A percentile compares a stretch with the other conserved stretches of the same genome.
Conservation (phyloP, 2,329 filamentous ascomycete species). For the Penicillium janthinellum region DNA sequence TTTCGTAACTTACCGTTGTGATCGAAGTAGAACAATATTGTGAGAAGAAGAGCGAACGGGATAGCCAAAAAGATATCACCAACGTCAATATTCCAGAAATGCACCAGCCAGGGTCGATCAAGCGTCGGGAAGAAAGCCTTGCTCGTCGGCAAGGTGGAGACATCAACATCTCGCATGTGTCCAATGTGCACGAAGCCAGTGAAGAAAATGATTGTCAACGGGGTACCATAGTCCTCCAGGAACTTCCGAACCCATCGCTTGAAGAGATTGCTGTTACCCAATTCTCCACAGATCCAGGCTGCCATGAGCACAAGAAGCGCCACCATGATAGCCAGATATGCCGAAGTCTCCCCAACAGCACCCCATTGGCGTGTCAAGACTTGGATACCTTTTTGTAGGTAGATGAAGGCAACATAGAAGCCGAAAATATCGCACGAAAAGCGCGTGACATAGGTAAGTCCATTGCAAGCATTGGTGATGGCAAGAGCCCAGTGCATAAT, state of each 20-base stretch:
- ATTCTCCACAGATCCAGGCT: conserved; percentile 71
- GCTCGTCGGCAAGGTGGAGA: conserved; percentile 73
- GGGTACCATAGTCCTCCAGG: conserved; percentile 86
- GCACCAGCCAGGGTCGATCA: conserved; percentile 73
- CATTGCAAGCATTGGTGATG: conserved; percentile 83
- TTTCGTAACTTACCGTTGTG: conserved; percentile 68
- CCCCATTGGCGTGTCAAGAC: conserved; percentile 75
- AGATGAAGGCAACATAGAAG: conserved; percentile 91
- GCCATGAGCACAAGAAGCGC: conserved; percentile 76
- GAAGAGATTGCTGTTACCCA: conserved; percentile 73
- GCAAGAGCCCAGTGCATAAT: conserved; percentile 84
- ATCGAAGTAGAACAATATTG: conserved; percentile 86
- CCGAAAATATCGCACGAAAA: conserved; percentile 94
- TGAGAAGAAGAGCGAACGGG: conserved; percentile 82
- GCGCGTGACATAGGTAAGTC: conserved; percentile 82
- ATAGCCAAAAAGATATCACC: conserved; percentile 78
- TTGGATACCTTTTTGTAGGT: conserved; percentile 87
- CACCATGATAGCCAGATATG: conserved; percentile 76
- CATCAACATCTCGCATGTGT: conserved; percentile 70
- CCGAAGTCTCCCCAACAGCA: conserved; percentile 60
- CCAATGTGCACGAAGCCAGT: conserved; percentile 87
- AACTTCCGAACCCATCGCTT: conserved; percentile 76
- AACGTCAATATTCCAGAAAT: conserved; percentile 76
- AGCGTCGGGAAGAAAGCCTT: conserved; percentile 77
- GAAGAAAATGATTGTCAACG: conserved; percentile 81